Evolutionary conservation across 305 asterid genomes (phyloP).

Genomic region (Fraxinus xanthoxyloides): DNA sequence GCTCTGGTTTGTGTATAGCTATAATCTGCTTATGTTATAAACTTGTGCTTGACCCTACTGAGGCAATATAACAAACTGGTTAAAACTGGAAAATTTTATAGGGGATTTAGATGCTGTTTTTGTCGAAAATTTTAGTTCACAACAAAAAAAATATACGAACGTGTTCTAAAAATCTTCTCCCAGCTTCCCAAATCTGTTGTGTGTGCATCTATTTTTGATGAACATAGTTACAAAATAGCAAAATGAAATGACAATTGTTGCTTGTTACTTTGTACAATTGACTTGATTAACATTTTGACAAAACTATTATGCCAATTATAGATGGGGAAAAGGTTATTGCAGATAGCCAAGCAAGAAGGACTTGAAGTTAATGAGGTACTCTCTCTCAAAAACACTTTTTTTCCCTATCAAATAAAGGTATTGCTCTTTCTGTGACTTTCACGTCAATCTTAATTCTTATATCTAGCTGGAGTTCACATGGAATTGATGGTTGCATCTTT

Average conservation of each 20-base stretch:
- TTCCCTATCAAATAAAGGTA: background rate
- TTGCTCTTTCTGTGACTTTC: background rate
- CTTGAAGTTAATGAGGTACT: constrained; percentile 81
- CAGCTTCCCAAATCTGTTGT: background rate
- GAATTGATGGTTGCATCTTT: background rate
- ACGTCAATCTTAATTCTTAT: background rate
- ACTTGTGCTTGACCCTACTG: background rate
- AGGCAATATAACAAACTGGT: background rate
- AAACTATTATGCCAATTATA: constrained; percentile 38
- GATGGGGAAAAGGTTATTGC: constrained; percentile 92
- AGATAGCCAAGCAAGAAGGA: constrained; percentile 79
- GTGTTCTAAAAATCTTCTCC: background rate
- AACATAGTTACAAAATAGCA: constrained; percentile 9
- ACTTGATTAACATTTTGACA: constrained; percentile 10
- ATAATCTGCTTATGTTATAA: background rate
- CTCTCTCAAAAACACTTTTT: background rate
- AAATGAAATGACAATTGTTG: constrained; percentile 3
- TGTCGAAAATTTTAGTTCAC: background rate
- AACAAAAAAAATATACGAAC: background rate
- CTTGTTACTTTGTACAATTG: constrained; percentile 18
- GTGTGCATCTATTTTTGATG: background rate
- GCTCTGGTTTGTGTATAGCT: background rate
- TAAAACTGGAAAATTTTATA: background rate
- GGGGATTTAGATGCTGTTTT: background rate
- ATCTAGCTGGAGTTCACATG: background rate